Conservation (phyloP, 179 eudicot species). For the Beta macrorhiza region DNA sequence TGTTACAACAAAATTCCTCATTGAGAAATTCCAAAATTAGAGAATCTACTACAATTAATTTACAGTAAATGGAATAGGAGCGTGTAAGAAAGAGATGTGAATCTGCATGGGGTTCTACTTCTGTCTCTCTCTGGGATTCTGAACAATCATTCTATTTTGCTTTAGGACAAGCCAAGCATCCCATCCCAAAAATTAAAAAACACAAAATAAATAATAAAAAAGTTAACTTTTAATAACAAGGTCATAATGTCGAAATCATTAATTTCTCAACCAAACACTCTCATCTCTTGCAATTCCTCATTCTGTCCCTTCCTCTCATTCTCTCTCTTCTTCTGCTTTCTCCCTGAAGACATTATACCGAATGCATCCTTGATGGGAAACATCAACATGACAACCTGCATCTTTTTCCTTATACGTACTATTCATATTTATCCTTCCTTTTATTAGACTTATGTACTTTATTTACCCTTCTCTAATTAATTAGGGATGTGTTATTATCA, state of each 20-base stretch:
- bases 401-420: conserved; percentile 15
- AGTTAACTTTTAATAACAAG: conserved; percentile 23
- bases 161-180: conserved; percentile 28
- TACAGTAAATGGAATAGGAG: neutral
- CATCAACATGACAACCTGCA: conserved; percentile 30
- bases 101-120: conserved; percentile 9
- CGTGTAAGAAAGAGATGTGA: conserved; percentile 12
- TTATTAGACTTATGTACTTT: neutral
- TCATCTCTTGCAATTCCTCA: conserved; percentile 20
- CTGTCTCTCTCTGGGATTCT: neutral
- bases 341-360: conserved; percentile 21
- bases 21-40: neutral
- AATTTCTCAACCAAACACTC: conserved; percentile 31
- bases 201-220: neutral
- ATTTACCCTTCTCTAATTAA: neutral
- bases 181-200: neutral
- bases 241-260: conserved; percentile 33
- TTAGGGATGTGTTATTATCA: too few relatives aligned
- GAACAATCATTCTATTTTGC: conserved; percentile 15
- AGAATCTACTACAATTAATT: neutral
- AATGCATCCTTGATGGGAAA: conserved; percentile 33
- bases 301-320: conserved; percentile 25
- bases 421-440: neutral
- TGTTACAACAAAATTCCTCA: too few relatives aligned
- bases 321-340: neutral